Evolutionary conservation across 2,329 filamentous ascomycete genomes (phyloP).

Genomic region (Tolypocladium guangdongense): DNA sequence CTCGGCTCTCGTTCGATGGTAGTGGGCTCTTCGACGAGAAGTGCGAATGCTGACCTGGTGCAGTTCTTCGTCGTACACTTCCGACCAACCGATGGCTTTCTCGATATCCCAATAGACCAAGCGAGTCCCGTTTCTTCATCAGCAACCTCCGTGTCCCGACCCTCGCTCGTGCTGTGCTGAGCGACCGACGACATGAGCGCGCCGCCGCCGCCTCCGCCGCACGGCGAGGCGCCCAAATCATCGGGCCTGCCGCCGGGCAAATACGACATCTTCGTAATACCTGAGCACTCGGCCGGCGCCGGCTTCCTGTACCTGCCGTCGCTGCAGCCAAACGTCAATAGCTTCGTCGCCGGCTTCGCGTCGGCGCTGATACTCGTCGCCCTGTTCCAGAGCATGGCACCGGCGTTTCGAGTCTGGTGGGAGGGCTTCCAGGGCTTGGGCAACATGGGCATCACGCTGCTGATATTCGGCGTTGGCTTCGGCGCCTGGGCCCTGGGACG

Average conservation of each 20-base stretch:
- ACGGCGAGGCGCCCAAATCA: constrained; percentile 66
- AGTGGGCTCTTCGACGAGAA: no score
- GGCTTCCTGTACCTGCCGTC: constrained; percentile 95
- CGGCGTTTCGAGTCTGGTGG: constrained; percentile 65
- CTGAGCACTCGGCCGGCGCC: constrained; percentile 76
- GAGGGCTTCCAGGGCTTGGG: constrained; percentile 58
- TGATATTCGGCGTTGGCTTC: constrained; percentile 63
- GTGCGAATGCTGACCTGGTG: constrained; percentile 3
- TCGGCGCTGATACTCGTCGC: constrained; percentile 63
- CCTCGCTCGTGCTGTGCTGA: constrained; percentile 9
- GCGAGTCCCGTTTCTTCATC: not conserved
- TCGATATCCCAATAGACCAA: constrained; percentile 14
- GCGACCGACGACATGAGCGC: constrained; percentile 31
- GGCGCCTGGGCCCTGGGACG: constrained; percentile 57
- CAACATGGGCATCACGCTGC: constrained; percentile 59
- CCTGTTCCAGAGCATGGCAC: constrained; percentile 62
- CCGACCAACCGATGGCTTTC: constrained; percentile 17
- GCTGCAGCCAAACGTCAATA: constrained; percentile 73
- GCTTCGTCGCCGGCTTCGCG: constrained; percentile 79
- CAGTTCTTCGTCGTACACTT: not conserved
- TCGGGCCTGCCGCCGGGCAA: constrained; percentile 72
- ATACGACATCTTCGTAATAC: constrained; percentile 96
- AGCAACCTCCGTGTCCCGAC: not conserved
- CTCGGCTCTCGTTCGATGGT: not conserved
- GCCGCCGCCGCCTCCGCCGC: constrained; percentile 75